A percentile compares a stretch with the other conserved stretches of the same genome.
phyloP scores from a whole-genome alignment of 2,329 filamentous ascomycete genomes.

The Bipolaris cookei region DNA sequence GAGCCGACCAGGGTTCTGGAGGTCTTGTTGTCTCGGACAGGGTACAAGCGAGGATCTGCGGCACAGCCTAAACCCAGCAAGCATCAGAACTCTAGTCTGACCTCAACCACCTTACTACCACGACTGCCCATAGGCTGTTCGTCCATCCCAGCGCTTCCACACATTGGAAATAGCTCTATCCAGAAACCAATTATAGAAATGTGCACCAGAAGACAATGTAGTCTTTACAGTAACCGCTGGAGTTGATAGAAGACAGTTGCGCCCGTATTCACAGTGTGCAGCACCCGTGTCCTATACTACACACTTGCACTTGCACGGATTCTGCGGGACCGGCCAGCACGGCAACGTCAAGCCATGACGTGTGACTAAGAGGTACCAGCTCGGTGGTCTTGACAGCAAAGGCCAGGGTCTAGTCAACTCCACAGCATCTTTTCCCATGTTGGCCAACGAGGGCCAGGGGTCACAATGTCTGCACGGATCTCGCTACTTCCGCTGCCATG shows the following conservation, averaged over 20 bases:
- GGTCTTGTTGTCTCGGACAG: constrained; percentile 32
- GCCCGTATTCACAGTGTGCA: background rate
- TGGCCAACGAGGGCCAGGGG: constrained; percentile 20
- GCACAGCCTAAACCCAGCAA: constrained; percentile 36
- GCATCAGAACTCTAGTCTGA: constrained; percentile 39
- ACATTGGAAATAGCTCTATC: constrained; percentile 21
- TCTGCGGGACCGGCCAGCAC: background rate
- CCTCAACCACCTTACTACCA: constrained; percentile 34
- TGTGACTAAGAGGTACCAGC: constrained; percentile 1
- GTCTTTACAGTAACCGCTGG: constrained; percentile 15
- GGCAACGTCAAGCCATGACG: constrained; percentile 16
- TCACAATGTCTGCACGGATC: constrained; percentile 39
- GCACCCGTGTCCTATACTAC: background rate
- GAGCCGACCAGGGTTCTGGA: constrained; percentile 31
- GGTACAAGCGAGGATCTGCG: constrained; percentile 39
- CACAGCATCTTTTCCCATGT: constrained; percentile 28
- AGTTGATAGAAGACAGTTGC: constrained; percentile 16
- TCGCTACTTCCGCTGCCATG: constrained; percentile 41
- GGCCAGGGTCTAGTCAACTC: constrained; percentile 23
- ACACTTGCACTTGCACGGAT: background rate
- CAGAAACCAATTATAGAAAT: constrained; percentile 25
- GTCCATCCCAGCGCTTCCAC: constrained; percentile 21
- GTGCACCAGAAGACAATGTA: constrained; percentile 23
- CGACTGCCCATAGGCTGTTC: constrained; percentile 18
- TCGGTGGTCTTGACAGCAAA: constrained; percentile 14